These are phyloP conservation scores for Tricholoma sp. DNA, from an alignment of 768 basidiomycete species.

Conservation along the genomic window DNA sequence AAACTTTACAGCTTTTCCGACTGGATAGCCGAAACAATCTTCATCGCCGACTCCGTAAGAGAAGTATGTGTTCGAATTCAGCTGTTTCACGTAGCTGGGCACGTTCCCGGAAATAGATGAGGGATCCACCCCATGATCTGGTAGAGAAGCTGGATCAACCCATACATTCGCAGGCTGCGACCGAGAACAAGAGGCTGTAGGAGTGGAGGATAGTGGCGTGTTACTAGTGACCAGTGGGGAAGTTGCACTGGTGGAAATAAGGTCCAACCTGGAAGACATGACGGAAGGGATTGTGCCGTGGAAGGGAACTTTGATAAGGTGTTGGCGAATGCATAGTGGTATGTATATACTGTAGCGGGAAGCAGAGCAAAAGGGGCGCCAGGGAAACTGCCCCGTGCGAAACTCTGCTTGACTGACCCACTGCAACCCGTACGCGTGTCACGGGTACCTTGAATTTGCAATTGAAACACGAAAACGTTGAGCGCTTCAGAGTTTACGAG, in stretches of 20 bases:
- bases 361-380: too few relatives aligned
- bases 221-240: constrained; percentile 18
- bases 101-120: constrained; percentile 60
- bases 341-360: constrained; percentile 16
- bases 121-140: constrained; percentile 47
- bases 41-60: constrained; percentile 66
- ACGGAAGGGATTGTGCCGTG: constrained; percentile 5
- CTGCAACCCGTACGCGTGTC: too few relatives aligned
- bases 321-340: neutral
- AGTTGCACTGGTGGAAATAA: constrained; percentile 21
- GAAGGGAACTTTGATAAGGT: constrained; percentile 2
- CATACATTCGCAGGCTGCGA: constrained; percentile 36
- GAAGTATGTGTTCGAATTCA: constrained; percentile 62
- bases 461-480: too few relatives aligned
- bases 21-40: constrained; percentile 55
- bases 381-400: too few relatives aligned
- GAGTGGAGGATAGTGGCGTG: constrained; percentile 22
- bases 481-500: too few relatives aligned
- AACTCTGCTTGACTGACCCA: too few relatives aligned
- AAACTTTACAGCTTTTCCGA: constrained; percentile 57
- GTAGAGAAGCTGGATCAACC: constrained; percentile 62
- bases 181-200: constrained; percentile 19
- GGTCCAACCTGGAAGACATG: constrained; percentile 29
- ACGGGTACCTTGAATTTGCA: too few relatives aligned
- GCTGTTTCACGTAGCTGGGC: constrained; percentile 56